These are phyloP conservation scores for Penicillium taxi DNA, from an alignment of 495 filamentous ascomycete genomes.

Conservation along the genomic window DNA sequence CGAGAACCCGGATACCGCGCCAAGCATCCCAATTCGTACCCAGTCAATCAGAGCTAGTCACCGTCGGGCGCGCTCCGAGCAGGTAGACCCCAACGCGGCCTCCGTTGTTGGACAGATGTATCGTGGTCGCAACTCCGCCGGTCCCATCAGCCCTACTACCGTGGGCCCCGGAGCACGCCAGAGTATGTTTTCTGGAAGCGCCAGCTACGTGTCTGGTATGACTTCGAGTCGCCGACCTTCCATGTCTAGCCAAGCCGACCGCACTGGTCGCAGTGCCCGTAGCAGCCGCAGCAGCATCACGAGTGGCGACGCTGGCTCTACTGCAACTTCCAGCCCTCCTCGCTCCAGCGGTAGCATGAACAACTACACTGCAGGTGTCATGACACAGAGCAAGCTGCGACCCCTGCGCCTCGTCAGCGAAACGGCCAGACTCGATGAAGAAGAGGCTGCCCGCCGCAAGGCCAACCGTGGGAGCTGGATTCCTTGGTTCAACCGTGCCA, in stretches of 20 bases:
- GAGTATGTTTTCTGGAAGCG: conserved; percentile 36
- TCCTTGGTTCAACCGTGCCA: conserved; percentile 44
- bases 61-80: conserved; percentile 64
- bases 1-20: conserved; percentile 71
- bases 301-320: conserved; percentile 42
- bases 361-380: conserved; percentile 49
- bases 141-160: conserved; percentile 44
- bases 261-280: conserved; percentile 42
- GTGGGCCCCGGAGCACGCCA: conserved; percentile 40
- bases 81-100: conserved; percentile 52
- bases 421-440: conserved; percentile 31
- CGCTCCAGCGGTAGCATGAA: conserved; percentile 48
- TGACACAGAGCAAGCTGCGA: conserved; percentile 70
- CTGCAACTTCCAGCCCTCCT: conserved; percentile 47
- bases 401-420: conserved; percentile 73
- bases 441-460: conserved; percentile 47
- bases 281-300: conserved; percentile 55
- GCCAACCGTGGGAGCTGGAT: conserved; percentile 58
- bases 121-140: conserved; percentile 55
- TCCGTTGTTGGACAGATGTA: conserved; percentile 80
- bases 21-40: conserved; percentile 71
- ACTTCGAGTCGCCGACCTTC: conserved; percentile 44
- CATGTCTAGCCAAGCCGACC: conserved; percentile 38
- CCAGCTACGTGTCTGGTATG: conserved; percentile 36
- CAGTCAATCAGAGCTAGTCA: conserved; percentile 51